Base-by-base conservation (phyloP, 805 yeast species). In the Ogataea nakhonphanomensis region DNA sequence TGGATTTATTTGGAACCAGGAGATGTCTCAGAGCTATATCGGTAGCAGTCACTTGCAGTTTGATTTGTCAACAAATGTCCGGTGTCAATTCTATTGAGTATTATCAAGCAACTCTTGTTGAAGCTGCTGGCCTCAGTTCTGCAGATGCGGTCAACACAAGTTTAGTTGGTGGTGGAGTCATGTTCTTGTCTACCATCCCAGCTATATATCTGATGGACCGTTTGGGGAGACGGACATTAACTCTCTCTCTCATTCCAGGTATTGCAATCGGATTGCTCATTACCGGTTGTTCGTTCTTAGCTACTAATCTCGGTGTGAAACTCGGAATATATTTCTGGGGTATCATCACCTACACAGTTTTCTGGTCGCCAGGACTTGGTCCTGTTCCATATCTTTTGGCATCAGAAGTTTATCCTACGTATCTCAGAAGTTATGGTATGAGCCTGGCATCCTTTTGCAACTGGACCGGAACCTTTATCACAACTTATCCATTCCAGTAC, bases 391-490 rank as follows among this genome's bases (percentile, higher is more conserved):
- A 85, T 84, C 71, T 79, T 30, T 74, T 80, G 62, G 74, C 81
- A 53, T 74, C 84, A 10, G 87, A 81, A 60, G 71, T 81, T 32
- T 79, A 82, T 75, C 69, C 78, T 32, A 62, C 76, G 48, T 69
- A 74, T 38, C 70, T 76, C 33, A 71, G 82, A 65, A 71, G 81
- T 22, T 64, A 74, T 44, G 84, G 84, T 46, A 79, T 78, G 84
- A 73, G 84, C 21, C 69, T 78, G 41, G 71, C 78, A 54, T 71
- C 78, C 10, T 67, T 75, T 1, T 60, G 71, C 54, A 63, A 79
- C 39, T 79, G 77, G 67, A 77, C 79, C 52, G 77, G 88, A 67
- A 82, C 87, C 42, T 74, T 81, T 49, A 80, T 83, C 35, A 68
- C 81, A 12, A 79, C 84, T 13, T 79, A 74, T 71, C 81, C 26